These are phyloP conservation scores for Gynochthodes officinalis DNA, from an alignment of 257 asterid species.

Conservation along the genomic window DNA sequence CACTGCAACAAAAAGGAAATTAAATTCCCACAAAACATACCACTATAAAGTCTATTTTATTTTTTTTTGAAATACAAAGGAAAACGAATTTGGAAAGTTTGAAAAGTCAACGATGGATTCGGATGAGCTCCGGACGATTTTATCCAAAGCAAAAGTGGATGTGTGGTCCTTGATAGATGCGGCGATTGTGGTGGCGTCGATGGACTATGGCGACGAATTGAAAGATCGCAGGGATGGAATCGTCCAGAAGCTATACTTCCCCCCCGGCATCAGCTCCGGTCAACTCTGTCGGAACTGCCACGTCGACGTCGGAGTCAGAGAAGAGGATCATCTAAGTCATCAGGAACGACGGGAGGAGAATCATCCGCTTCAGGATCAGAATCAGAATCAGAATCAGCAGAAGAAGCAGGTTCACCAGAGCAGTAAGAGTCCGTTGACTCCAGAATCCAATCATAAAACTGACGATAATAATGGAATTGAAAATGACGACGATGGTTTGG, in stretches of 20 bases:
- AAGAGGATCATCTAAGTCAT: conserved; percentile 7
- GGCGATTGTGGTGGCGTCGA: conserved; percentile 71
- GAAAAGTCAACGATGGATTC: conserved; percentile 54
- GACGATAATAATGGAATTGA: conserved; percentile 34
- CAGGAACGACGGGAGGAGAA: conserved; percentile 8
- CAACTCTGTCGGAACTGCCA: conserved; percentile 51
- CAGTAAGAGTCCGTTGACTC: conserved; percentile 60
- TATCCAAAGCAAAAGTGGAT: conserved; percentile 62
- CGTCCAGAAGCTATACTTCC: conserved; percentile 56
- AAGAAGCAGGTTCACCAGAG: conserved; percentile 4
- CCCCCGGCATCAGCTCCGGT: conserved; percentile 22
- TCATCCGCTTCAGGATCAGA: conserved; percentile 7
- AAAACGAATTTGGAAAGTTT: background rate
- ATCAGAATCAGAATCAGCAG: conserved; percentile 7
- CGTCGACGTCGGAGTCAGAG: conserved; percentile 30
- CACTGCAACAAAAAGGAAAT: background rate
- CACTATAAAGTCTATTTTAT: too few relatives aligned
- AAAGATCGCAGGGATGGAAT: conserved; percentile 73
- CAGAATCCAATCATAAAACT: conserved; percentile 49
- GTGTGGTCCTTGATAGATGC: conserved; percentile 79
- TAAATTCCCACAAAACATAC: background rate
- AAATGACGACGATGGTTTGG: conserved; percentile 48
- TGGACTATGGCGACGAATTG: conserved; percentile 64
- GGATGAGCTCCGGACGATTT: conserved; percentile 58
- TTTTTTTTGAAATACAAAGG: too few relatives aligned